Conservation (phyloP, 1,284 basidiomycete genomes). For the Cronartium quercuum region DNA sequence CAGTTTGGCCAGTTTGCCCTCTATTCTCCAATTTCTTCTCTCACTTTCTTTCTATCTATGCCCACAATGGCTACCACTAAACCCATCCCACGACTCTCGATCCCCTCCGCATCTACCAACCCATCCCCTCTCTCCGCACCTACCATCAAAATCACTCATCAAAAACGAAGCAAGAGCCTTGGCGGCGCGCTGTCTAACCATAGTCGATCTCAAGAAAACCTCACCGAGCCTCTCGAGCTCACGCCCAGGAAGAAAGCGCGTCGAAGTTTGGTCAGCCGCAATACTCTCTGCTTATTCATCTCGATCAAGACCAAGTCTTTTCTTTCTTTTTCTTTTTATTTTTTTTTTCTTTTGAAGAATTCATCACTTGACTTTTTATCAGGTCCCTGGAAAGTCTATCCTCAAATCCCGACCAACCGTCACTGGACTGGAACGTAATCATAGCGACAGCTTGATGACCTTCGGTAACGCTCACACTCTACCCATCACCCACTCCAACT, state of each 20-base stretch:
- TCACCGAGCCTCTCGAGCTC: conserved; percentile 15
- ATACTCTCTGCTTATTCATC: not conserved
- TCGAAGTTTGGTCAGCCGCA: conserved; percentile 20
- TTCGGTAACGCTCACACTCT: not conserved
- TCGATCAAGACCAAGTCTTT: not conserved
- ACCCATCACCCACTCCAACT: not conserved
- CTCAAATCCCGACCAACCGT: conserved; percentile 34
- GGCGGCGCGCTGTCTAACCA: conserved; percentile 20
- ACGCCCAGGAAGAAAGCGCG: conserved; percentile 36
- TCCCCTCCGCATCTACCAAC: not conserved
- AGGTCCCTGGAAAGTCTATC: conserved; percentile 37
- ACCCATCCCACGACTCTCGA: not conserved
- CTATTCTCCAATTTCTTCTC: not conserved
- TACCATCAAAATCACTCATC: not conserved
- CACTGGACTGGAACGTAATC: conserved; percentile 27
- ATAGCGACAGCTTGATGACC: conserved; percentile 23
- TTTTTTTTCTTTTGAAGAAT: not conserved
- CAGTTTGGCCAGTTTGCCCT: too few species aligned
- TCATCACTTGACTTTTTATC: not conserved
- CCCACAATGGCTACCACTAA: not conserved
- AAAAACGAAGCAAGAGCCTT: conserved; percentile 36
- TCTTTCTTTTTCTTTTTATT: not conserved
- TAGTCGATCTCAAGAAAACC: not conserved
- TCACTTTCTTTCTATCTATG: not conserved
- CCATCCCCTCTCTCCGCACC: not conserved